Conservation (phyloP, 352 stramenopile genomes). For the Globisporangium mamillatum region DNA sequence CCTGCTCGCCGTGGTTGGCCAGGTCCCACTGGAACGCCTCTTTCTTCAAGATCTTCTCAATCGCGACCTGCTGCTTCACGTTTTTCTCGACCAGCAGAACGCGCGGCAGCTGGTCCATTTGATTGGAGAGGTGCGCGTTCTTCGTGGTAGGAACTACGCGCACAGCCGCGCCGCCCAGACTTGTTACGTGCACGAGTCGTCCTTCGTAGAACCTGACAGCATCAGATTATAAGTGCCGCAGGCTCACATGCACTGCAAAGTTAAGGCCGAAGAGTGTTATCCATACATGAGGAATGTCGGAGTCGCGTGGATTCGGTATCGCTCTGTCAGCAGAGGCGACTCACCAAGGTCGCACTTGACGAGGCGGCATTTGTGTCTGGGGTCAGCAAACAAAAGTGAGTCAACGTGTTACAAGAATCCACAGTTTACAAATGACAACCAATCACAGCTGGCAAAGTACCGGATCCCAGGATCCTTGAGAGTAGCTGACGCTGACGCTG, state of each 20-base stretch:
- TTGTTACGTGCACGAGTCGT: constrained; percentile 57
- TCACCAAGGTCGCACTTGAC: constrained; percentile 78
- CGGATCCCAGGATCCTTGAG: constrained; percentile 2
- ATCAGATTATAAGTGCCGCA: not conserved
- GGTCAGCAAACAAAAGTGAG: not conserved
- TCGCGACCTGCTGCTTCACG: constrained; percentile 53
- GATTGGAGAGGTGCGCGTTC: constrained; percentile 54
- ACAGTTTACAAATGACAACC: not conserved
- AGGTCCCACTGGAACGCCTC: constrained; percentile 73
- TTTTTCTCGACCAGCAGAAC: constrained; percentile 57
- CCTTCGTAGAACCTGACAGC: constrained; percentile 55
- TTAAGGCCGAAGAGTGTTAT: not conserved
- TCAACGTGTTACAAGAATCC: not conserved
- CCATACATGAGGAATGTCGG: constrained; percentile 76
- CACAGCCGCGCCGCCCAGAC: constrained; percentile 45
- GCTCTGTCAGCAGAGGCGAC: constrained; percentile 47
- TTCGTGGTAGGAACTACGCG: constrained; percentile 55
- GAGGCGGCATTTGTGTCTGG: constrained; percentile 42
- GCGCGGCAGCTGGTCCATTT: constrained; percentile 56
- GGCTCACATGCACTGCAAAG: not conserved
- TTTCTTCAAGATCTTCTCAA: constrained; percentile 58
- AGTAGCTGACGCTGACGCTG: not conserved
- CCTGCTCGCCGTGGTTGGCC: constrained; percentile 55
- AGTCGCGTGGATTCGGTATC: constrained; percentile 63
- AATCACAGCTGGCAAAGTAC: not conserved